A percentile compares a stretch with the other conserved stretches of the same genome.
Conservation (phyloP, 352 stramenopile species). For the Globisporangium spinosum region DNA sequence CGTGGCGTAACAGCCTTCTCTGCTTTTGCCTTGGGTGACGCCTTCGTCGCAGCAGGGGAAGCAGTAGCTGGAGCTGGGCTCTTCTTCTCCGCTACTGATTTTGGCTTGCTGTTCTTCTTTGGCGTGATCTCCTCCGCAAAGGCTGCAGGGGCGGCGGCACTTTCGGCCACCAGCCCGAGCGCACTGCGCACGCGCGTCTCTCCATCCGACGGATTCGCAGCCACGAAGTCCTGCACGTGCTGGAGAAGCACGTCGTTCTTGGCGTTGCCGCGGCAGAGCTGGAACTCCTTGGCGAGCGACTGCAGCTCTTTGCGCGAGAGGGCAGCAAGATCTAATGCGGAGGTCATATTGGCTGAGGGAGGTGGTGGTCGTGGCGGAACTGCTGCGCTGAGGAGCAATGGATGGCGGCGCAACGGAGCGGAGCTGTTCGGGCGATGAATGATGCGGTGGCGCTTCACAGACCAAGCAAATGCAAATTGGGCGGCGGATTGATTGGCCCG, state of each 20-base stretch:
- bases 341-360: background rate
- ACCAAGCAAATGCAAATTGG: constrained; percentile 6
- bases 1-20: constrained; percentile 6
- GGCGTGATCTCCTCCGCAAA: background rate
- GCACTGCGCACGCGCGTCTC: constrained; percentile 29
- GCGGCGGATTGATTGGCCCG: background rate
- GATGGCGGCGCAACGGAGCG: background rate
- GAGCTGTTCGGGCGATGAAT: background rate
- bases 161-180: constrained; percentile 19
- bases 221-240: constrained; percentile 42
- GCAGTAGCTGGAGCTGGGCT: background rate
- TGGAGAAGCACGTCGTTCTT: constrained; percentile 65
- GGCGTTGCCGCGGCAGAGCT: constrained; percentile 60
- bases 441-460: background rate
- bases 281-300: constrained; percentile 55
- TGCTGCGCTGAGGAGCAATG: background rate
- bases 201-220: constrained; percentile 33
- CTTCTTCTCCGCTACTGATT: background rate
- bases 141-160: background rate
- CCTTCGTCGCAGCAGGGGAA: constrained; percentile 9
- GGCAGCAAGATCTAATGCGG: constrained; percentile 27
- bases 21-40: constrained; percentile 10
- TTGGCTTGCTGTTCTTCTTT: constrained; percentile 9
- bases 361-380: background rate
- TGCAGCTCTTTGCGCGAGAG: constrained; percentile 65